Base-by-base conservation (phyloP, 768 basidiomycete genomes). In the Fibroporia radiculosa region DNA sequence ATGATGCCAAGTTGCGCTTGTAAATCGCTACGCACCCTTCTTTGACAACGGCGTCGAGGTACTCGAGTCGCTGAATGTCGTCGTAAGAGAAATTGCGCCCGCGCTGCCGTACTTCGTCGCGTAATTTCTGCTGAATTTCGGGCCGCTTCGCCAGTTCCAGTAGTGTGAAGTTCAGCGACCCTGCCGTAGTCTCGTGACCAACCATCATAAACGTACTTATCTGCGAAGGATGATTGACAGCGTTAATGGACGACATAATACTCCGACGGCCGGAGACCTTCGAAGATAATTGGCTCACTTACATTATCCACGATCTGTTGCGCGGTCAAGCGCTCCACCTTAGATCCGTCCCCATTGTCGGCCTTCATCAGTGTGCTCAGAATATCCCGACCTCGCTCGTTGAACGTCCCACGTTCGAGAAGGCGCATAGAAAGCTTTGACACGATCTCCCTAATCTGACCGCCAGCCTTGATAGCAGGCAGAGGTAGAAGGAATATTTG, bases 101-200 rank as follows among this genome's bases (percentile, higher is more conserved):
- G 31, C 54, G 41, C 2, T 47, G 28, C 32, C 56, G 54, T 19
- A 72, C 45, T 50, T 73, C 71, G 5, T 64, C 58, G 10, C 69
- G 66, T 0, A 73, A 61, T 16, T 54, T 51, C 24, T 61, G 38
- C 59, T 72, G 72, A 32, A 64, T 47, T 7, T 60, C 62, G 1
- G 64, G 66, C 36, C 68, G 48, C 20, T 59, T 57, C 6, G 71
- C 68, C 13, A 72, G 59, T 49, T 66, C 62, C 44, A 62, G 62
- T 6, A 74, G 51, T 3, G 66, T 63, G 54, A 67, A 69, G 33
- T 48, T 54, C 27, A 70, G 44, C 37, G 65, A 60, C 40, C 56
- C 59, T 3, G 66, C 58, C 12, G 68, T 69, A 3, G 71, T 71
- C 50, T 72, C 70, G 55, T 69, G 67, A 26, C 70, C 69, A 18